phyloP scores from a whole-genome alignment of 139 green algal species.

The Cymbomonas tetramitiformis region DNA sequence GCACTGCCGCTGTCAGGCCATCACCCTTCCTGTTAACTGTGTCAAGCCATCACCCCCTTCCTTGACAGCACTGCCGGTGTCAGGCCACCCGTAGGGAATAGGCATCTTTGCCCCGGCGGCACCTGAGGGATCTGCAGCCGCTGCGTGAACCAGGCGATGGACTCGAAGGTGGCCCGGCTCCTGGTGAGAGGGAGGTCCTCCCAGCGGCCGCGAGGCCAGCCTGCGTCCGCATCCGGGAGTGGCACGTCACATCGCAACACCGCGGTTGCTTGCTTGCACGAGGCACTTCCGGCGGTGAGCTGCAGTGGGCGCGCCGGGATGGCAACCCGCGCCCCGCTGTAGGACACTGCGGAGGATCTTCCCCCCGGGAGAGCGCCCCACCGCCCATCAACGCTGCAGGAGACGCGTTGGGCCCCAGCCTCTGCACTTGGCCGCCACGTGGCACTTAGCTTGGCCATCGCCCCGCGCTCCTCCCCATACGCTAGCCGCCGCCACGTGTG shows the following conservation, averaged over 20 bases:
- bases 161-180: not conserved
- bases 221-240: constrained; percentile 1
- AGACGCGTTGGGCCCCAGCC: not conserved
- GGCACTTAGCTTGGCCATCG: not conserved
- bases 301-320: not conserved
- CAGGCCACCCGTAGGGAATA: no score
- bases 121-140: constrained; percentile 4
- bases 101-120: not conserved
- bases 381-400: not conserved
- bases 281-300: not conserved
- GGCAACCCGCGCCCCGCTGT: not conserved
- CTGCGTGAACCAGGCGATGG: constrained; percentile 14
- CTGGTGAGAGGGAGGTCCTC: not conserved
- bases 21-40: no score
- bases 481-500: constrained; percentile 9
- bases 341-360: not conserved
- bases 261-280: not conserved
- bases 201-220: constrained; percentile 1
- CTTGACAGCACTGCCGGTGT: no score
- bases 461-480: constrained; percentile 8
- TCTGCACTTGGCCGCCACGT: not conserved
- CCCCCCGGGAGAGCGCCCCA: not conserved
- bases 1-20: no score
- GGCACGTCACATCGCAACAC: constrained; percentile 2
- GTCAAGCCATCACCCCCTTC: no score